Base-by-base conservation (phyloP, 163 green algal genomes). In the Scenedesmus sp. region DNA sequence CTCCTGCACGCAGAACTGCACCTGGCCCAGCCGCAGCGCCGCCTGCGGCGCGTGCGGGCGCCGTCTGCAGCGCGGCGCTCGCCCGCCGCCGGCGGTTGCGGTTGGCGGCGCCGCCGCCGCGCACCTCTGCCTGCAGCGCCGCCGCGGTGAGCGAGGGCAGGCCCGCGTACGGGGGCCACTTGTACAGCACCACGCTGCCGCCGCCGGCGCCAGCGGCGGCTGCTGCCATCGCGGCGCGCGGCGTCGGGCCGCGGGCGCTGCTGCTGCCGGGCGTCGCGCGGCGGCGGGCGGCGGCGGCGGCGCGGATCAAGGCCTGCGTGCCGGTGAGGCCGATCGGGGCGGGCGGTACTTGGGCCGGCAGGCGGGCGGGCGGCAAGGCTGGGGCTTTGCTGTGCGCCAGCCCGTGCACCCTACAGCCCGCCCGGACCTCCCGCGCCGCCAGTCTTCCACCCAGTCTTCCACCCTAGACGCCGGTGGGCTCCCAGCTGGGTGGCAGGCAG, bases 101-200 rank as follows among this genome's bases (percentile, higher is more conserved):
- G n/a, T 18, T 22, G 56, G 63, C 50, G 28, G 24, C 13, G 69
- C 24, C 26, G 44, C 28, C 60, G 17, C 60, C 60, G 11, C 69
- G 20, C 57, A 86, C 85, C 83, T 90, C 85, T 1, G 81, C 77
- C 62, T 88, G 83, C 14, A 90, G 63, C 48, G 67, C 84, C 6
- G 85, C 83, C 39, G 80, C 54, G 0, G 85, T 88, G 0, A 83
- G 56, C 0, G 78, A 86, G 0, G 85, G 85, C 58, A 90, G 29
- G 0, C 77, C 74, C 47, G 75, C 83, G 29, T 70, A 63, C 6
- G 66, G 56, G 1, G 83, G 71, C 80, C 78, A 85, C 48, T 86
- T 83, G 45, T 88, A 90, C 0, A 90, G 45, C 13, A 77, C 54
- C 22, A 77, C 24, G 0, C 39, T 28, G 39, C 57, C 57, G 7